Base-by-base conservation (phyloP, 257 asterid genomes). In the Striga asiatica region DNA sequence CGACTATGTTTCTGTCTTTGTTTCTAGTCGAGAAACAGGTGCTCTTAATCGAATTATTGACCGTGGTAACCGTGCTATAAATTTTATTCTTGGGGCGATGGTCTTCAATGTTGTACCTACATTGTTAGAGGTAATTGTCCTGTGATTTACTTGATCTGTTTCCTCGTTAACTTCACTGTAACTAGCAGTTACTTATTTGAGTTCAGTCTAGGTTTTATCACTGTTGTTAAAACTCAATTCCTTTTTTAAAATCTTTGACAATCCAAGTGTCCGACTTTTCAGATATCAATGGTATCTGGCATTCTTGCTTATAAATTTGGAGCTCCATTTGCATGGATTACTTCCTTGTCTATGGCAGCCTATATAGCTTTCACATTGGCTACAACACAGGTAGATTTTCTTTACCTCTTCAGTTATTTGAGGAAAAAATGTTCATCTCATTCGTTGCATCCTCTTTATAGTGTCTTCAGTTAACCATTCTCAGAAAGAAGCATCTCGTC, bases 1-100 rank as follows among this genome's bases (percentile, higher is more conserved):
- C 23, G 22, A 50, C 32, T 53, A 12, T 54, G 21, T 66, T 5
- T 54, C 22, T 72, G 23, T 62, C 51, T 41, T 45, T 64, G 42
- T 52, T 50, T 76, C 65, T 77, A 91, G 98, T 71, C 97, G 98
- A 56, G 96, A 91, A 76, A 91, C 98, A 13, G 98, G 98, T 69
- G 98, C 78, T 56, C 88, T 91, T 54, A 87, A 81, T 78, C 89
- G 97, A 60, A 84, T 71, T 38, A 91, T 91, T 51, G 98, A 91
- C 63, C 96, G 98, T 62, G 98, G 98, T 68, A 91, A 97, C 76
- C 94, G 98, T 9, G 98, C 98, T 67, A 91, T 91, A 61, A 87
- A 91, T 71, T 91, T 87, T 71, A 81, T 91, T 55, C 96, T 91
- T 71, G 84, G 96, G 17, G 54, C 98, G 11, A 87, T 87, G 98